Base-by-base conservation (phyloP, 768 basidiomycete genomes). In the Leucocoprinus sp. region DNA sequence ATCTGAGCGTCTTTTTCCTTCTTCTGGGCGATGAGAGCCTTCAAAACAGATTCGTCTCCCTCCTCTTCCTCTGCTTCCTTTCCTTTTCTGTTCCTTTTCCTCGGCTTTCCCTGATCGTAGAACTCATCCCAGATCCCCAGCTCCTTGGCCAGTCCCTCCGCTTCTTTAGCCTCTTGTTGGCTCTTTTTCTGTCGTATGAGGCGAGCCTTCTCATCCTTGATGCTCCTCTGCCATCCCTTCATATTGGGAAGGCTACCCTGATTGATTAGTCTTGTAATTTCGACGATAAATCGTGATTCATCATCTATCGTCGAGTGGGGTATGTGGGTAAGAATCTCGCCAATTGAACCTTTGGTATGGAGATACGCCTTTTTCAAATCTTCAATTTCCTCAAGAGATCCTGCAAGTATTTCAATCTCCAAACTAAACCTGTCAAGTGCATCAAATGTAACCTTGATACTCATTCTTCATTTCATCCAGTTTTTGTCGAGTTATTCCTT, bases 91-190 rank as follows among this genome's bases (percentile, higher is more conserved):
- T 76, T 78, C 52, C 78, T 71, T 27, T 76, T 67, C 5, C 78
- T 75, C 1, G 71, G 61, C 63, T 83, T 86, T 3, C 85, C 88
- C 51, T 70, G 78, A 4, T 85, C 88, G 57, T 87, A 91, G 55
- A 92, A 92, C 54, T 92, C 89, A 45, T 96, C 92, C 90, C 91
- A 93, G 8, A 96, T 86, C 2, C 92, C 93, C 12, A 97, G 64
- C 51, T 90, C 88, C 53, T 80, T 88, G 4, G 93, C 93, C 33
- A 83, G 65, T 15, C 75, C 70, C 61, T 90, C 93, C 3, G 93
- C 93, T 55, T 95, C 90, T 45, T 67, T 66, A 1, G 88, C 89
- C 60, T 93, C 92, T 60, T 82, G 84, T 50, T 80, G 70, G 1
- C 80, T 76, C 55, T 77, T 75, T 61, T 85, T 89, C 67, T 72